These are phyloP conservation scores for Sextonia rubra DNA, from an alignment of 164 flowering plant genomes.

Conservation along the genomic window DNA sequence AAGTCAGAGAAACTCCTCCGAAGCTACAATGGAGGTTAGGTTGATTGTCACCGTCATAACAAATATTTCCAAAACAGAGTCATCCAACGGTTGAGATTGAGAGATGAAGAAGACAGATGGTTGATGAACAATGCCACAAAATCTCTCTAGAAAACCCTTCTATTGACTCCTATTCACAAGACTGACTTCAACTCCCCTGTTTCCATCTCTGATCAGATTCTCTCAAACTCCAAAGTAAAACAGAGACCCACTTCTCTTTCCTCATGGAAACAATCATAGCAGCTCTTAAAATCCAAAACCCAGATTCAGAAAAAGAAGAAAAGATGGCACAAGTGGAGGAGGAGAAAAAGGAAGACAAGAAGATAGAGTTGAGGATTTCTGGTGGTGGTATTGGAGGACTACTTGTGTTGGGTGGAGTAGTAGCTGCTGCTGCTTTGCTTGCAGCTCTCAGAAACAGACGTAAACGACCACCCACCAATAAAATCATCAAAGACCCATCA, in stretches of 20 bases:
- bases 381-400: conserved; percentile 15
- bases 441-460: conserved; percentile 12
- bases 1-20: neutral
- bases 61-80: neutral
- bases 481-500: neutral
- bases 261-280: neutral
- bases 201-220: neutral
- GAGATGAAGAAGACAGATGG: neutral
- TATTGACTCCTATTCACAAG: neutral
- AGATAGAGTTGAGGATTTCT: conserved; percentile 2
- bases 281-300: neutral
- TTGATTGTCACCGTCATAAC: neutral
- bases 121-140: neutral
- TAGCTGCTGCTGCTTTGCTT: conserved; percentile 29
- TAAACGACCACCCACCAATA: neutral
- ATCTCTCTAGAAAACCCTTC: neutral
- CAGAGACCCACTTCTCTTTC: neutral
- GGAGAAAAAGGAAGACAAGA: neutral
- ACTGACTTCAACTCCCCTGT: neutral
- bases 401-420: conserved; percentile 29
- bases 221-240: neutral
- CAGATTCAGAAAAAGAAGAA: neutral
- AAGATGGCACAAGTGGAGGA: neutral
- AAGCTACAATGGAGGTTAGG: neutral
- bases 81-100: neutral